Evolutionary conservation across 805 yeast species (phyloP).

Genomic region (Torulaspora microellipsoides): DNA sequence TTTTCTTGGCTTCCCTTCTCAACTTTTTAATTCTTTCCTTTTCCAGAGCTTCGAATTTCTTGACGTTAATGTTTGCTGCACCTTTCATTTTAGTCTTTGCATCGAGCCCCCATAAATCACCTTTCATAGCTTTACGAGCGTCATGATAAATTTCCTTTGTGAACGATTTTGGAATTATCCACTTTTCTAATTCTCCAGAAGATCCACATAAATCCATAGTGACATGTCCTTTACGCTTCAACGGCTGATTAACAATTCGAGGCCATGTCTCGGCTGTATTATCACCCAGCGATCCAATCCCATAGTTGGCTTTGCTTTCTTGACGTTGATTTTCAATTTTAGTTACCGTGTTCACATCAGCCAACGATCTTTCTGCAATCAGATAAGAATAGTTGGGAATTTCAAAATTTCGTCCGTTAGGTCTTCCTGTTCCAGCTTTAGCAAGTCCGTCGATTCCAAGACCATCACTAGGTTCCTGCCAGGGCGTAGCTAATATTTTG

Average conservation of each 20-base stretch:
- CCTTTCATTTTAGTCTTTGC: conserved; percentile 48
- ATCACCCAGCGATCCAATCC: conserved; percentile 26
- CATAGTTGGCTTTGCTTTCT: conserved; percentile 16
- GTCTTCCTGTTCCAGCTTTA: conserved; percentile 69
- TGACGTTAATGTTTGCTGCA: conserved; percentile 24
- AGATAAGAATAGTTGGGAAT: conserved; percentile 69
- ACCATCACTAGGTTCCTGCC: conserved; percentile 58
- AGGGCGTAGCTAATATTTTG: conserved; percentile 59
- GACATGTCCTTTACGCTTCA: conserved; percentile 79
- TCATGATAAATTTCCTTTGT: conserved; percentile 79
- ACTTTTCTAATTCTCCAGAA: conserved; percentile 74
- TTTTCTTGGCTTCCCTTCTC: conserved; percentile 17
- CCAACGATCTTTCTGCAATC: conserved; percentile 55
- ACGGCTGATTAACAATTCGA: conserved; percentile 65
- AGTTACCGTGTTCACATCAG: conserved; percentile 39
- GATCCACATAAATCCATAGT: conserved; percentile 73
- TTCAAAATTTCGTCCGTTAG: conserved; percentile 66
- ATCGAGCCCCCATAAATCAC: conserved; percentile 82
- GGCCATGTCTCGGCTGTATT: conserved; percentile 51
- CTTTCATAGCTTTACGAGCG: conserved; percentile 78
- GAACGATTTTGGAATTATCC: conserved; percentile 79
- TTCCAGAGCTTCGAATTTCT: conserved; percentile 25
- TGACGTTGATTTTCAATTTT: conserved; percentile 41
- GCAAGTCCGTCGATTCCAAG: conserved; percentile 42
- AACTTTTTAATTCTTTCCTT: conserved; percentile 21